These are phyloP conservation scores for Crepidotus variabilis DNA, from an alignment of 768 basidiomycete species.

Conservation along the genomic window DNA sequence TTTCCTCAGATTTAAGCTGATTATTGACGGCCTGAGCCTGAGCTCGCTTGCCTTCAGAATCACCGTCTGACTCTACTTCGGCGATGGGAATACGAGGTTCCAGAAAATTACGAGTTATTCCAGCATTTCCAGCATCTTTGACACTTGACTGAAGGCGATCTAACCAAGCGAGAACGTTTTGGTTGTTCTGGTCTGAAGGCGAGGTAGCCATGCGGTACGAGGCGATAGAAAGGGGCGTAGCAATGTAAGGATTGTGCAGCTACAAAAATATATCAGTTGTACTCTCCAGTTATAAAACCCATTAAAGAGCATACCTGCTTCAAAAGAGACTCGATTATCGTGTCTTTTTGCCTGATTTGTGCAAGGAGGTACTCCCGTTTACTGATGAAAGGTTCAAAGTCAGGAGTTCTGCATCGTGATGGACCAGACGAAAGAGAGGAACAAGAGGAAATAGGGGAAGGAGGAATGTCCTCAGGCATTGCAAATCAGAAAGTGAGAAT, in stretches of 20 bases:
- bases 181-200: constrained; percentile 66
- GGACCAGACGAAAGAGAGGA: constrained; percentile 11
- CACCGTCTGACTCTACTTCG: constrained; percentile 42
- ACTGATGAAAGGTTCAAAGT: constrained; percentile 40
- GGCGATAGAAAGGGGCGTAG: constrained; percentile 75
- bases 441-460: constrained; percentile 1
- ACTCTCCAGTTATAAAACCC: constrained; percentile 1
- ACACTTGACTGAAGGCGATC: constrained; percentile 64
- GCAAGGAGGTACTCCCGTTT: constrained; percentile 85
- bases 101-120: constrained; percentile 41
- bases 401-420: constrained; percentile 35
- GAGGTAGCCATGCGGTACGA: constrained; percentile 78
- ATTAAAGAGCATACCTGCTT: constrained; percentile 55
- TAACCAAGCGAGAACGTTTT: constrained; percentile 71
- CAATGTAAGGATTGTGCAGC: constrained; percentile 79
- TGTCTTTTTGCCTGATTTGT: constrained; percentile 84
- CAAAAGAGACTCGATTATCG: constrained; percentile 79
- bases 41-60: constrained; percentile 26
- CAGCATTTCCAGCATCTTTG: constrained; percentile 41
- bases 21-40: constrained; percentile 15
- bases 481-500: not conserved
- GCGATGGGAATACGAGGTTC: constrained; percentile 30
- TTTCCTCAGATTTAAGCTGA: constrained; percentile 19
- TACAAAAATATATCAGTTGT: constrained; percentile 20
- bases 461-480: not conserved